Conservation (phyloP, 495 filamentous ascomycete species). For the Tuber indicum region DNA sequence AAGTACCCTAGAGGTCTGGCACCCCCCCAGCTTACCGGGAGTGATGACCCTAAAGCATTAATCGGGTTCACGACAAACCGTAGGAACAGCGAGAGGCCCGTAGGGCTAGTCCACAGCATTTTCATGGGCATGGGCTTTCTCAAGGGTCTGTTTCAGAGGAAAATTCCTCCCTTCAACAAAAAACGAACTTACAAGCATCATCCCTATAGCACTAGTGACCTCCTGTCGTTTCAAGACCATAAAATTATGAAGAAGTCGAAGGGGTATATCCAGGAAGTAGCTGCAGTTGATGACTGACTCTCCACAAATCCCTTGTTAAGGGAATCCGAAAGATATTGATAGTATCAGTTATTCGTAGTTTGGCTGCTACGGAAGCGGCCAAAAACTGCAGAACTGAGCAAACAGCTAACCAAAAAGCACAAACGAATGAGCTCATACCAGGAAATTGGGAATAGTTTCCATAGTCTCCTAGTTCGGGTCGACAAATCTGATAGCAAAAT, state of each 20-base stretch:
- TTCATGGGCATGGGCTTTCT: no score
- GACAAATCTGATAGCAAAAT: neutral
- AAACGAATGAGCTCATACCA: neutral
- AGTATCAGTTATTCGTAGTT: no score
- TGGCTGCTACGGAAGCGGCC: neutral
- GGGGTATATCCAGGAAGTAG: no score
- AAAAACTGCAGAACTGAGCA: neutral
- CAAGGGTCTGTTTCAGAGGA: neutral
- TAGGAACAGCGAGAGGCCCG: neutral
- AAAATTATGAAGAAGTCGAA: neutral
- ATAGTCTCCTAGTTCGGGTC: neutral
- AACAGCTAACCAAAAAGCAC: neutral
- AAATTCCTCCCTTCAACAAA: neutral
- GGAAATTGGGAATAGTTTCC: neutral
- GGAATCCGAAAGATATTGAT: neutral
- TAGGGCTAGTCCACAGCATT: no score
- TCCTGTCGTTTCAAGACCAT: neutral
- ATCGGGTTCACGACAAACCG: neutral
- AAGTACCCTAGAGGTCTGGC: neutral
- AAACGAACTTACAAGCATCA: neutral
- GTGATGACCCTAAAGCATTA: neutral
- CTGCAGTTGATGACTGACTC: neutral
- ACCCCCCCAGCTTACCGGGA: neutral
- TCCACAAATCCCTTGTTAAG: neutral
- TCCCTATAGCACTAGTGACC: neutral